Conservation (phyloP, 805 yeast genomes). For the Suhomyces xylopsoci region DNA sequence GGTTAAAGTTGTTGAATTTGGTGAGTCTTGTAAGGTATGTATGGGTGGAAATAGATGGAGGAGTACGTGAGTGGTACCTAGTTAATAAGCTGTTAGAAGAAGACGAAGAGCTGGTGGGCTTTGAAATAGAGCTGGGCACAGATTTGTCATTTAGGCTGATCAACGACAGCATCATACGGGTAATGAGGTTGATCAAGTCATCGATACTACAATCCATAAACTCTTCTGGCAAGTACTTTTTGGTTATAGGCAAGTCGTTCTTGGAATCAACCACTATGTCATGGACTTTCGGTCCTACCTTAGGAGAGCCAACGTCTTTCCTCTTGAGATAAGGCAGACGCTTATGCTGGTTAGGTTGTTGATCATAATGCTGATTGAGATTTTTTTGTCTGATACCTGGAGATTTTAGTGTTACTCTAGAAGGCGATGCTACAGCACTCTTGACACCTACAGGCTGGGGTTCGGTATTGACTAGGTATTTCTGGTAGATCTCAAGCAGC, state of each 20-base stretch:
- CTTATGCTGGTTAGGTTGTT: not conserved
- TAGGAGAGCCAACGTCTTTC: not conserved
- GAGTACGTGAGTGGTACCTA: slow-evolving; percentile 88
- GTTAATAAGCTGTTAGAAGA: slow-evolving; percentile 49
- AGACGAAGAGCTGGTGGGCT: slow-evolving; percentile 20
- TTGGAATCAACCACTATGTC: not conserved
- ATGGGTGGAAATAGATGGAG: slow-evolving; percentile 80
- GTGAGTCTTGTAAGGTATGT: slow-evolving; percentile 75
- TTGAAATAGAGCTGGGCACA: slow-evolving; percentile 33
- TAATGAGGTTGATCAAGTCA: slow-evolving; percentile 66
- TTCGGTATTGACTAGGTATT: slow-evolving; percentile 12
- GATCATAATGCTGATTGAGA: not conserved
- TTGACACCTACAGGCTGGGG: not conserved
- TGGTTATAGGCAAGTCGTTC: slow-evolving; percentile 1
- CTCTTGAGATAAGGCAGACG: not conserved
- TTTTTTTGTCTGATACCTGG: not conserved
- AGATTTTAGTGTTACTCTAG: not conserved
- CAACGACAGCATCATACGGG: slow-evolving; percentile 77
- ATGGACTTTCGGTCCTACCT: not conserved
- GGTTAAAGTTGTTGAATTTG: slow-evolving; percentile 81
- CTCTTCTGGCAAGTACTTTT: slow-evolving; percentile 39
- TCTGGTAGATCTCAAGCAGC: slow-evolving; percentile 22
- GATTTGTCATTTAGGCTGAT: slow-evolving; percentile 68
- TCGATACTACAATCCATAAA: slow-evolving; percentile 67
- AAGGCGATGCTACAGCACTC: not conserved